Conservation (phyloP, 2,329 filamentous ascomycete species). For the Exserohilum turcica region DNA sequence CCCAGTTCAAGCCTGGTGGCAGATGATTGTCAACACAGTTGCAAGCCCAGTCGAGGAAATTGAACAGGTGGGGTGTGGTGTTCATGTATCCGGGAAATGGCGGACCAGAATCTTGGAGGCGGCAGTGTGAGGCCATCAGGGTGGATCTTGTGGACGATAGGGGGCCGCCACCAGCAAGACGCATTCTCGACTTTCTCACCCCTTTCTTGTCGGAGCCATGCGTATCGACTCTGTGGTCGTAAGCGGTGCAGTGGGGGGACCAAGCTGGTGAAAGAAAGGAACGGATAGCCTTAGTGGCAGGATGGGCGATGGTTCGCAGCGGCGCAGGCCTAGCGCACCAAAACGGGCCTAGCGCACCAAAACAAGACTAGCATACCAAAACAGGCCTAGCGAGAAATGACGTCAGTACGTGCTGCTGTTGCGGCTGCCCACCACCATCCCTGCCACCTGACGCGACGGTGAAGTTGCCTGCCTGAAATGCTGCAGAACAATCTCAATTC, state of each 20-base stretch:
- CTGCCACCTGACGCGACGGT: background rate
- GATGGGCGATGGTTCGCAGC: constrained; percentile 1
- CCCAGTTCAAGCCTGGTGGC: too few relatives aligned
- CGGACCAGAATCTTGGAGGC: too few relatives aligned
- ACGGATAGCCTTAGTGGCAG: background rate
- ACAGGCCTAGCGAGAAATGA: constrained; percentile 7
- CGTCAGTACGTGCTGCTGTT: constrained; percentile 16
- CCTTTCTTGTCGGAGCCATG: background rate
- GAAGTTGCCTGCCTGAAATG: constrained; percentile 14
- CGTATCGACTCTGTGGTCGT: background rate
- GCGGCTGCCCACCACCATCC: constrained; percentile 9
- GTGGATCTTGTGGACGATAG: too few relatives aligned
- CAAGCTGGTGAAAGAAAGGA: background rate
- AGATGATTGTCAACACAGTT: too few relatives aligned
- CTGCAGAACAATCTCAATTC: constrained; percentile 26
- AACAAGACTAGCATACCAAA: background rate
- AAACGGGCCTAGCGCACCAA: constrained; percentile 9
- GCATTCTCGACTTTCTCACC: too few relatives aligned
- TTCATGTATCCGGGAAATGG: too few relatives aligned
- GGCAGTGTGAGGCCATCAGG: too few relatives aligned
- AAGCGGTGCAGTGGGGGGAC: background rate
- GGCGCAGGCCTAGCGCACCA: background rate
- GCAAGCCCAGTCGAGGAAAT: too few relatives aligned
- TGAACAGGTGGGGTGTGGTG: too few relatives aligned
- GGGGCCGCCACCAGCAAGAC: too few relatives aligned